phyloP scores from a whole-genome alignment of 257 asterid genomes.

The Lycium barbarum region DNA sequence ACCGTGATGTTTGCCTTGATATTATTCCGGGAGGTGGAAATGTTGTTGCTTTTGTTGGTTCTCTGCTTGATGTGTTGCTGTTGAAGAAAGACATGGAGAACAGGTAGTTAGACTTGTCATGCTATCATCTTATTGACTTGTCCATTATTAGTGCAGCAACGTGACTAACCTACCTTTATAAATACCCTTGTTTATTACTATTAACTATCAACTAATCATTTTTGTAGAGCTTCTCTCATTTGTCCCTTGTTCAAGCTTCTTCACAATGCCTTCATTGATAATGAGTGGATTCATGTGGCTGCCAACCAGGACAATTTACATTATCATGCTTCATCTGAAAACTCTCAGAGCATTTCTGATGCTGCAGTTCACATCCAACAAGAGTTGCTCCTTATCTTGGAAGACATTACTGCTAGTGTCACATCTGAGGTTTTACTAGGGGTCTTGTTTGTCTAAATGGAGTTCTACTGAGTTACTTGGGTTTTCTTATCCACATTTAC shows the following conservation, averaged over 20 bases:
- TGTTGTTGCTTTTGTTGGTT: constrained; percentile 51
- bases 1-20: constrained; percentile 35
- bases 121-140: constrained; percentile 10
- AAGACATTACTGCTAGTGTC: constrained; percentile 69
- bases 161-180: not conserved
- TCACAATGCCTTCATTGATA: constrained; percentile 48
- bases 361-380: constrained; percentile 66
- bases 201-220: constrained; percentile 34
- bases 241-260: constrained; percentile 82
- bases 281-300: constrained; percentile 51
- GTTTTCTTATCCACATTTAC: constrained; percentile 42
- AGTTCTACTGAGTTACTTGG: constrained; percentile 17
- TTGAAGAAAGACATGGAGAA: constrained; percentile 70
- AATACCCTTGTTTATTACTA: constrained; percentile 26
- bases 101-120: constrained; percentile 55
- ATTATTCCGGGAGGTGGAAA: constrained; percentile 49
- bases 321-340: constrained; percentile 46
- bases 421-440: constrained; percentile 28
- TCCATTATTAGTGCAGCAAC: constrained; percentile 2
- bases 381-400: constrained; percentile 69
- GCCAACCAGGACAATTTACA: constrained; percentile 42
- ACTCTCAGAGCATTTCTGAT: constrained; percentile 46
- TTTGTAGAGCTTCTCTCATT: constrained; percentile 69
- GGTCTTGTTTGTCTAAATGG: constrained; percentile 32
- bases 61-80: constrained; percentile 81